Base-by-base conservation (phyloP, 164 flowering plant species). In the Tetrastigma voinierianum region DNA sequence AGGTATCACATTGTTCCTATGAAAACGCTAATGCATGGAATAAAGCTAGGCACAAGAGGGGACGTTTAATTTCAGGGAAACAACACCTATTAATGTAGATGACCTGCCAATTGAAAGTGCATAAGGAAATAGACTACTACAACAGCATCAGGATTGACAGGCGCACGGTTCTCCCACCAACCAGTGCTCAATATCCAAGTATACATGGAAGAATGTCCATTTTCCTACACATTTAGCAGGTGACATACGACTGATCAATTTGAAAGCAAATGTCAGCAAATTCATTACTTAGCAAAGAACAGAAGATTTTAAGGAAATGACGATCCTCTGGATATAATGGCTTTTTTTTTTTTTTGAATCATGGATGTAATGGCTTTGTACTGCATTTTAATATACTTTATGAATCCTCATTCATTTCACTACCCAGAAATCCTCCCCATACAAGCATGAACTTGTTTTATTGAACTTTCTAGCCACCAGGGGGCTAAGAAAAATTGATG, bases 171-270 rank as follows among this genome's bases (percentile, higher is more conserved):
- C 69, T 80, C 61, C 98, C 97, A 93, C 98, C 96, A 93, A 61
- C 98, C 98, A 23, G 98, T 93, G 87, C 96, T 90, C 65, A 93
- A 62, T 73, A 93, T 81, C 98, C 98, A 93, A 48, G 80, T 74
- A 70, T 93, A 93, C 83, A 81, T 82, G 12, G 79, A 57, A 17
- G n/a, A 85, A 59, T 86, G 90, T 10, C n/a, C 98, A 84, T 91
- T 89, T 77, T 93, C 98, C 98, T n/a, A n/a, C n/a, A n/a, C n/a
- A 70, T 44, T 54, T 45, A n/a, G 52, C 24, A 19, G 10, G 21
- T 15, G 9, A 20, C 17, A 44, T 47, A 46, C 25, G 25, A 13
- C 12, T 40, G 21, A 47, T 48, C 20, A 15, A 53, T 17, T 12
- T 21, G 51, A 52, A n/a, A 51, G 3, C 21, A 17, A 10, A 51